A percentile compares a stretch with the other conserved stretches of the same genome.
Evolutionary conservation across 805 yeast species (phyloP).

Genomic region (Saccharomycopsis sp.): DNA sequence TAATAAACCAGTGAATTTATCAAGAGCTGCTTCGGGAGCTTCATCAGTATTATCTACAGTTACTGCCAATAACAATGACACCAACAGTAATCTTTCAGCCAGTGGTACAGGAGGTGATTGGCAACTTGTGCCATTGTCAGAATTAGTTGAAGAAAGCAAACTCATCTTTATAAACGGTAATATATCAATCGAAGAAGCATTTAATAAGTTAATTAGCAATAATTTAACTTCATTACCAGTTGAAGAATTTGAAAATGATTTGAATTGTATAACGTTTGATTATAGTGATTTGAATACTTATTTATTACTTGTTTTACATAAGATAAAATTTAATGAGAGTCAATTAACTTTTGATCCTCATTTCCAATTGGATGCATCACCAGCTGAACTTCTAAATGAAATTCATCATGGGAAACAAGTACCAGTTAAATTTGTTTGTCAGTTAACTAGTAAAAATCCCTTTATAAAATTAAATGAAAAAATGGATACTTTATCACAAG

Average conservation of each 20-base stretch:
- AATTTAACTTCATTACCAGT: slow-evolving; percentile 87
- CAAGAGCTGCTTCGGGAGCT: slow-evolving; percentile 27
- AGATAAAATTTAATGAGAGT: slow-evolving; percentile 36
- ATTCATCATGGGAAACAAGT: slow-evolving; percentile 65
- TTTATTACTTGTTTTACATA: slow-evolving; percentile 75
- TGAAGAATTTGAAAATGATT: slow-evolving; percentile 43
- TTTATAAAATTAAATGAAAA: slow-evolving; percentile 68
- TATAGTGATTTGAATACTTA: slow-evolving; percentile 87
- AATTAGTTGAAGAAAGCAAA: slow-evolving; percentile 72
- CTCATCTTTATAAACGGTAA: slow-evolving; percentile 61
- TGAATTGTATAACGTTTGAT: slow-evolving; percentile 80
- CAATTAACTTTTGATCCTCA: slow-evolving; percentile 26
- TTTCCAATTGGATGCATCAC: slow-evolving; percentile 25
- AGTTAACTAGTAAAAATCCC: slow-evolving; percentile 81
- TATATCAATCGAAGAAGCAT: slow-evolving; percentile 80
- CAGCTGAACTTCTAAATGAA: slow-evolving; percentile 36
- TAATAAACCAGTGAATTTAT: slow-evolving; percentile 20
- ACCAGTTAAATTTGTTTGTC: slow-evolving; percentile 83
- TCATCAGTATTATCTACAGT: slow-evolving; percentile 45
- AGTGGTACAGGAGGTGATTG: slow-evolving; percentile 68
- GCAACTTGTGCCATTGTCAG: slow-evolving; percentile 64
- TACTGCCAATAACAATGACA: slow-evolving; percentile 56
- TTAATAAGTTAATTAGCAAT: slow-evolving; percentile 63
- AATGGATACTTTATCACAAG: slow-evolving; percentile 57
- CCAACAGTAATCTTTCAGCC: slow-evolving; percentile 69